phyloP scores from a whole-genome alignment of 306 rosid genomes.

The Cyamopsis tetragonoloba region DNA sequence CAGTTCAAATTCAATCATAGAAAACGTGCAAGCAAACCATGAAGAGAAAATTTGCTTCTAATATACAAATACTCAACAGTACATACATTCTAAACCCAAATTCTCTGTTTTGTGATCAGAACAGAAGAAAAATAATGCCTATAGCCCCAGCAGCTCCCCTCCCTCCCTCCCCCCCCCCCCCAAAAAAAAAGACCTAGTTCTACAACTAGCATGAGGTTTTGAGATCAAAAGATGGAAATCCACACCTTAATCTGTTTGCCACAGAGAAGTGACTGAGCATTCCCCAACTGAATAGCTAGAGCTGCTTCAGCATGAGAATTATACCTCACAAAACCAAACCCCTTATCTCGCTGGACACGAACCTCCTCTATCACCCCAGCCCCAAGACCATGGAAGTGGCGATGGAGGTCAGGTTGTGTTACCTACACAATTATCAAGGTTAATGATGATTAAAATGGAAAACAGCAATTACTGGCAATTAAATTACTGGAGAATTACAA shows the following conservation, averaged over 20 bases:
- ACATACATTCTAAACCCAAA: neutral
- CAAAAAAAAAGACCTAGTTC: neutral
- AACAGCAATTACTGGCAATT: neutral
- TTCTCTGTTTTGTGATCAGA: neutral
- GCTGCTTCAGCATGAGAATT: constrained; percentile 88
- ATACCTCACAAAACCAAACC: constrained; percentile 96
- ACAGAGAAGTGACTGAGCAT: constrained; percentile 60
- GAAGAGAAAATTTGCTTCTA: neutral
- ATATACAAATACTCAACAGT: neutral
- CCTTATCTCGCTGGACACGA: constrained; percentile 93
- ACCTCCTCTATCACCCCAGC: constrained; percentile 96
- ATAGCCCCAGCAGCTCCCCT: neutral
- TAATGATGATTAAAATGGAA: neutral
- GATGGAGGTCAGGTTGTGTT: constrained; percentile 86
- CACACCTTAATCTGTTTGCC: constrained; percentile 88
- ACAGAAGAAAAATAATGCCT: neutral
- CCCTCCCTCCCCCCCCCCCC: neutral
- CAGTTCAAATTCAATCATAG: neutral
- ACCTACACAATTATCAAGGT: constrained; percentile 42
- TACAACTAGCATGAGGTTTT: neutral
- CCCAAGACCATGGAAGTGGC: constrained; percentile 85
- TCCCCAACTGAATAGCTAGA: constrained; percentile 93
- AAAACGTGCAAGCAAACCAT: neutral
- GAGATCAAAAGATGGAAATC: neutral
- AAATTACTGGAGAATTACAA: neutral